Percentiles rank a stretch among this genome's conserved stretches.
These are phyloP conservation scores for Penicillium sp. DNA, from an alignment of 2,329 filamentous ascomycete genomes.

Conservation along the genomic window DNA sequence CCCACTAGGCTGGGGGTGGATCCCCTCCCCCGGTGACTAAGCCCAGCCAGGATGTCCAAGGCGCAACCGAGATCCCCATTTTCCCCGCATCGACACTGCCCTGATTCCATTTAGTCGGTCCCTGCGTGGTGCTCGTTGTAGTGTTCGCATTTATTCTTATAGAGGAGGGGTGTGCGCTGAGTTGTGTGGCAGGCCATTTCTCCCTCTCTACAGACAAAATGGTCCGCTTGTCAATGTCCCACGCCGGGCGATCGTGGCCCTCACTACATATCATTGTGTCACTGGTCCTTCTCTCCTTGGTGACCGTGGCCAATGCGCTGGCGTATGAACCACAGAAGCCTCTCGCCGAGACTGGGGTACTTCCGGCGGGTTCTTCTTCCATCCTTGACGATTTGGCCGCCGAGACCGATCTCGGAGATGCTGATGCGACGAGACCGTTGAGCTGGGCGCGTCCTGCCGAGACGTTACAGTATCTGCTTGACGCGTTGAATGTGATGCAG, in stretches of 20 bases:
- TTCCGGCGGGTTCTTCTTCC: not conserved
- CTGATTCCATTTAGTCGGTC: constrained; percentile 3
- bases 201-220: constrained; percentile 19
- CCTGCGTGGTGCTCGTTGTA: constrained; percentile 7
- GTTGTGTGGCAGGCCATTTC: constrained; percentile 12
- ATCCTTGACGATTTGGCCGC: constrained; percentile 9
- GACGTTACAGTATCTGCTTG: constrained; percentile 53
- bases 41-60: constrained; percentile 6
- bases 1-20: constrained; percentile 3
- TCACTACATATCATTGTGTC: constrained; percentile 27
- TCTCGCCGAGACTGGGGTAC: constrained; percentile 20
- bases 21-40: constrained; percentile 18
- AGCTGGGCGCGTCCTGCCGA: constrained; percentile 28
- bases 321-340: constrained; percentile 35
- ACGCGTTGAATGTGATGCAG: constrained; percentile 76
- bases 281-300: constrained; percentile 30
- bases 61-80: constrained; percentile 11
- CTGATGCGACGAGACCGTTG: constrained; percentile 9
- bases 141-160: constrained; percentile 22
- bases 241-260: constrained; percentile 15
- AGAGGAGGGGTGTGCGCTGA: constrained; percentile 10
- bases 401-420: constrained; percentile 16
- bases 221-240: constrained; percentile 16
- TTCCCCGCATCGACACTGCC: constrained; percentile 25
- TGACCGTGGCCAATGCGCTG: constrained; percentile 34